Evolutionary conservation across 2,329 filamentous ascomycete genomes (phyloP), one percentile per base, ranked within the genome.

Genomic region (Whalleya microplaca): DNA sequence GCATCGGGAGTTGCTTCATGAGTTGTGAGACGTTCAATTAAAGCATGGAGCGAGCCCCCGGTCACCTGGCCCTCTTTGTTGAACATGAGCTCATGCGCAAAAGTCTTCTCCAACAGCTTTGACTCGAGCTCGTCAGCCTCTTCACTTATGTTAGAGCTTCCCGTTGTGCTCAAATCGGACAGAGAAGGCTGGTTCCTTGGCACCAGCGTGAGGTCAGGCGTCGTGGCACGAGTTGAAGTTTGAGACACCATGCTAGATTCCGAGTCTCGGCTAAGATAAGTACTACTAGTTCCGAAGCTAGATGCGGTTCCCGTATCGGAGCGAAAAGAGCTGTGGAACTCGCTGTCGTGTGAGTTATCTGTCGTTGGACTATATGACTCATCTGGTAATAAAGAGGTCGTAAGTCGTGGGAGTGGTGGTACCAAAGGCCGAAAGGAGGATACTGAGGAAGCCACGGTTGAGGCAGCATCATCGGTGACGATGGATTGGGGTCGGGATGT

Each of bases 31-130:
- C 92, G 88, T 78, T 99, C 95, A n/a, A 99, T 89, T 23, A 99
- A 79, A 2, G 95, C 95, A 4, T 90, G 86, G 12, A 99, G 82
- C 2, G 92, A 96, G 14, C 95, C 95, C 45, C 95, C 95, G 42
- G 91, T 91, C n/a, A 99, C 88, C 60, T 96, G 90, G 1, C 94
- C 93, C 64, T 98, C 94, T 72, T 96, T 96, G 77, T 96, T 97
- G 72, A 91, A 89, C 68, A 96, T 87, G 46, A 99, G 81, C 71
- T 99, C 94, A 68, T 97, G 91, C 0, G 92, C 91, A 68, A 85
- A 97, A 0, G 93, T 96, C 75, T 90, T 96, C 71, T 93, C 91
- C n/a, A 96, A 78, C n/a, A 97, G 78, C 67, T 88, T 89, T 3
- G 85, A 88, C 71, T 96, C 94, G 0, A 88, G 85, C 47, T 96